These are phyloP conservation scores for Rhynchosporium agropyri DNA, from an alignment of 2,329 filamentous ascomycete species.

Conservation along the genomic window DNA sequence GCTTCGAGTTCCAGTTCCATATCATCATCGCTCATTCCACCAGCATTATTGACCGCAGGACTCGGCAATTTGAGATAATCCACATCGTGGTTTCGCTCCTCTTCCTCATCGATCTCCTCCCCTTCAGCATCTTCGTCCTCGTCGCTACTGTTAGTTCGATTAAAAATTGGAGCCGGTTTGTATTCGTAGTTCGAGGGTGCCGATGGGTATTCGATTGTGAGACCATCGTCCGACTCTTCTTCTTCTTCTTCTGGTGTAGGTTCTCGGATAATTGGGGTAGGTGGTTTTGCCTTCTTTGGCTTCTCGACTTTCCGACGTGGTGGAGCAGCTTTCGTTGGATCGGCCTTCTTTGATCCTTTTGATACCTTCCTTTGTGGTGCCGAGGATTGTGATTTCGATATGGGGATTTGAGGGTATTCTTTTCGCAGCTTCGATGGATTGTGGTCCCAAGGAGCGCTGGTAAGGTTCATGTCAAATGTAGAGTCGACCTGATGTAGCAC, in stretches of 20 bases:
- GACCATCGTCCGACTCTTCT: conserved; percentile 56
- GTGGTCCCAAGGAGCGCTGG: conserved; percentile 65
- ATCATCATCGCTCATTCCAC: conserved; percentile 39
- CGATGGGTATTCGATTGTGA: conserved; percentile 63
- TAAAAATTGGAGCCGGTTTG: conserved; percentile 36
- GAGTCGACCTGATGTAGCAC: conserved; percentile 80
- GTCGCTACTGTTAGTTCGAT: conserved; percentile 43
- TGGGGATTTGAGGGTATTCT: conserved; percentile 65
- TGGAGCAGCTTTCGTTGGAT: conserved; percentile 37
- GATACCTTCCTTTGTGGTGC: conserved; percentile 33
- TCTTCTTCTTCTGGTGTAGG: conserved; percentile 42
- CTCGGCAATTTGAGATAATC: conserved; percentile 56
- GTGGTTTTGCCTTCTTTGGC: conserved; percentile 42
- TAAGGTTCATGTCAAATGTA: conserved; percentile 87
- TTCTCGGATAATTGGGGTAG: conserved; percentile 32
- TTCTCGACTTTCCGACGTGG: conserved; percentile 41
- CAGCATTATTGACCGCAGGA: conserved; percentile 48
- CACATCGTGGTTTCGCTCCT: conserved; percentile 41
- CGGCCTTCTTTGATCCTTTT: conserved; percentile 39
- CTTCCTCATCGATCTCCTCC: conserved; percentile 47
- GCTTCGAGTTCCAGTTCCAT: conserved; percentile 42
- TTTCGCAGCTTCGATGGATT: conserved; percentile 65
- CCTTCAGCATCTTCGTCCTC: conserved; percentile 52
- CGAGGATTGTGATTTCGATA: conserved; percentile 26
- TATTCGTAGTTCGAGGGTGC: conserved; percentile 44